Base-by-base conservation (phyloP, 495 filamentous ascomycete genomes). In the Amniculicola lignicola region DNA sequence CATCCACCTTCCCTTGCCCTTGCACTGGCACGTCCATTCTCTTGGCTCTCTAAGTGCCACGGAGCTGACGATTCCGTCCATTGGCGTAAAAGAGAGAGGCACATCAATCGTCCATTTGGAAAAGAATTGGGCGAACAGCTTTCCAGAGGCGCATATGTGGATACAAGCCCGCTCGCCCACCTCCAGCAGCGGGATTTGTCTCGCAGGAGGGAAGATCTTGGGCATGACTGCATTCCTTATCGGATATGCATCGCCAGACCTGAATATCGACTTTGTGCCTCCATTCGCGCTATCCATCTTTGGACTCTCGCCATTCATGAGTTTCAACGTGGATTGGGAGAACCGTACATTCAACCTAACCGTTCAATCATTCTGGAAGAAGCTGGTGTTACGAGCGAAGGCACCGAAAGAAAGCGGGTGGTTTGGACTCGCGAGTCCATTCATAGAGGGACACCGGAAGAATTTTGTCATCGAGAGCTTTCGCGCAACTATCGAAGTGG, bases 11-110 rank as follows among this genome's bases (percentile, higher is more conserved):
- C 70, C 71, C 4, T 62, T 78, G 4, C 75, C 75, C 19, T 48
- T 78, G 6, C 75, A 77, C 46, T 78, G 74, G 75, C 70, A 76
- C 41, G 75, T 77, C 10, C 69, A 74, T n/a, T 70, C 68, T 1
- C 61, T 73, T n/a, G 62, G 38, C 16, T 72, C 73, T 18, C 25
- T 59, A 0, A 68, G 67, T n/a, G 54, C 58, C 12, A 74, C 71
- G 57, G 29, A 50, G 7, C 52, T 73, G 43, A 28, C 56, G 11
- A 59, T 73, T 3, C 64, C 64, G 2, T 44, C 25, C 2, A 19
- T 55, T 4, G 39, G 53, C 3, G 45, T 19, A 6, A 69, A 73
- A 31, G 22, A 25, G n/a, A 37, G 59, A 16, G 74, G 73, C 22
- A 42, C 14, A 3, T 72, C 70, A 0, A 61, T 47, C 6, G 67